A percentile compares a stretch with the other conserved stretches of the same genome.
phyloP scores from a whole-genome alignment of 225 moss, liverwort and hornwort species.

The Marchantia polymorpha region DNA sequence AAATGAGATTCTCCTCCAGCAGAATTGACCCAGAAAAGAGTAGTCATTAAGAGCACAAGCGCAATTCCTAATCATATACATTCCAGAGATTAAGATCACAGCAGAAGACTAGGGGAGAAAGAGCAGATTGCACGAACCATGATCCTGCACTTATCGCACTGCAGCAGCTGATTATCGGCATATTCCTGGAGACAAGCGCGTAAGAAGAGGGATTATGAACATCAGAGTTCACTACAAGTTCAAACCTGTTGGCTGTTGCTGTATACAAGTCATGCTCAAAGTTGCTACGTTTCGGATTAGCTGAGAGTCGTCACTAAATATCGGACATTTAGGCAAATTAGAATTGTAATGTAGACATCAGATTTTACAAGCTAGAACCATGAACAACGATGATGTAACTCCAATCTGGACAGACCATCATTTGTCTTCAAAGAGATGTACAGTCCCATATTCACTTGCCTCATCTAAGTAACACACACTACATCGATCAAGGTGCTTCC shows the following conservation, averaged over 20 bases:
- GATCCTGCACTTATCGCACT: constrained; percentile 97
- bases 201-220: not conserved
- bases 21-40: not conserved
- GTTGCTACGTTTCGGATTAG: too few species aligned
- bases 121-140: constrained; percentile 45
- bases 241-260: not conserved
- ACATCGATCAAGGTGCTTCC: constrained; percentile 96
- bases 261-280: not conserved
- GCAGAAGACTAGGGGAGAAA: not conserved
- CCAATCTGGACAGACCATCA: not conserved
- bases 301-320: too few species aligned
- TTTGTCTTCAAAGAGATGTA: not conserved
- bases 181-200: constrained; percentile 49
- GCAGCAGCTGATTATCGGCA: constrained; percentile 83
- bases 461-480: constrained; percentile 96
- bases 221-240: not conserved
- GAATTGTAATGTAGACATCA: not conserved
- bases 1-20: too few species aligned
- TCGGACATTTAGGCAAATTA: too few species aligned
- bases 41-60: not conserved
- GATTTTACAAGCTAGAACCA: not conserved
- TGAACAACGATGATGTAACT: not conserved
- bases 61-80: not conserved
- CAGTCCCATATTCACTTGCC: constrained; percentile 23
- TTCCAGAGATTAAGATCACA: not conserved